Evolutionary conservation across 2,329 filamentous ascomycete genomes (phyloP).

Genomic region (Aspergillus sp.): DNA sequence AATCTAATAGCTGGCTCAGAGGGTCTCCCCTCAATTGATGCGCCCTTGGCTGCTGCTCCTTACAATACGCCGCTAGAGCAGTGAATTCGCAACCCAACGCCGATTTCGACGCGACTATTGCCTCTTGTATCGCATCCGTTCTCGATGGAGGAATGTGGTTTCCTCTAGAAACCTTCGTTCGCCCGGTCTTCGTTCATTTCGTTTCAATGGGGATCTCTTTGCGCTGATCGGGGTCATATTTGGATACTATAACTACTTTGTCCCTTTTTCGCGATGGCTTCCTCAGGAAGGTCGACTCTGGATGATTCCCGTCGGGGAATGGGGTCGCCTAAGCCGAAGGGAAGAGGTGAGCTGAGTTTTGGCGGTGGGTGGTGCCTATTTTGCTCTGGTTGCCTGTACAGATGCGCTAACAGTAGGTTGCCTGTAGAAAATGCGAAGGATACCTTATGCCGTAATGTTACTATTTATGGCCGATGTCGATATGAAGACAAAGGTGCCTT

Average conservation of each 20-base stretch:
- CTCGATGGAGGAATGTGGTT: constrained; percentile 32
- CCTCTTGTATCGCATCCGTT: constrained; percentile 8
- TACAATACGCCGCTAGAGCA: background rate
- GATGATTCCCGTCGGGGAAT: constrained; percentile 39
- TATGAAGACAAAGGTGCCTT: constrained; percentile 70
- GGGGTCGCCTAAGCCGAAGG: constrained; percentile 42
- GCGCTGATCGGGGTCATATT: constrained; percentile 27
- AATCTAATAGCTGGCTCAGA: background rate
- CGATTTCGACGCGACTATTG: background rate
- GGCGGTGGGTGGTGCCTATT: background rate
- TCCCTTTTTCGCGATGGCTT: constrained; percentile 34
- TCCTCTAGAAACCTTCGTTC: constrained; percentile 20
- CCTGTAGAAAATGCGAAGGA: constrained; percentile 66
- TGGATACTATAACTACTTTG: constrained; percentile 1
- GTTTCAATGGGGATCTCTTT: constrained; percentile 35
- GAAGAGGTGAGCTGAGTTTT: constrained; percentile 35
- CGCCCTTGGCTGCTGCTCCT: background rate
- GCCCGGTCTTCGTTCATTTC: constrained; percentile 18
- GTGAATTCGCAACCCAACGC: constrained; percentile 1
- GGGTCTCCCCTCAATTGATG: background rate
- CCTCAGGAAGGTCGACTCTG: constrained; percentile 35
- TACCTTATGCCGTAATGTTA: constrained; percentile 82
- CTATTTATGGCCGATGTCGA: constrained; percentile 87
- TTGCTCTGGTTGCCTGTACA: constrained; percentile 1
- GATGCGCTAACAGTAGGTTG: constrained; percentile 7